Conservation (phyloP, 139 green algal species). For the Micractinium sp. region DNA sequence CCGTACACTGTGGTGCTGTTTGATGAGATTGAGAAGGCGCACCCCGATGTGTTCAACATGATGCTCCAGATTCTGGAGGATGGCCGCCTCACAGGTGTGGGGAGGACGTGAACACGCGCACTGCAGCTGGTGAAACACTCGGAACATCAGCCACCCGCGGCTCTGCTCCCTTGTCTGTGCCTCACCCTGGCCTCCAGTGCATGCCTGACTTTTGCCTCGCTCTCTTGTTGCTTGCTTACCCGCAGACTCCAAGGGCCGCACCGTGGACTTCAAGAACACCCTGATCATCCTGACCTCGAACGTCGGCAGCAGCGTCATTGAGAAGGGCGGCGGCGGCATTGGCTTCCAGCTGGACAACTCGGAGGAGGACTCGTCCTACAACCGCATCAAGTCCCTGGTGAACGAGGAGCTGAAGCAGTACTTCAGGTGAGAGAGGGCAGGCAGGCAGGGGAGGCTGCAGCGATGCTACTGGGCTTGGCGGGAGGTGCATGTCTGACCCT, state of each 20-base stretch:
- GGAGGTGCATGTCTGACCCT: too few relatives aligned
- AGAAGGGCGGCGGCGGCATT: constrained; percentile 91
- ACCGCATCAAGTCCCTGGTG: constrained; percentile 97
- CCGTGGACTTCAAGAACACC: constrained; percentile 99
- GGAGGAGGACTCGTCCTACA: constrained; percentile 59
- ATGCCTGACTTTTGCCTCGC: background rate
- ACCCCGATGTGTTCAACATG: constrained; percentile 99
- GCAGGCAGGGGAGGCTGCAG: too few relatives aligned
- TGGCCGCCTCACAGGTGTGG: constrained; percentile 25
- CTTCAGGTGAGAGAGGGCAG: constrained; percentile 76
- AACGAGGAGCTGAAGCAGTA: constrained; percentile 99
- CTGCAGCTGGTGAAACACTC: background rate
- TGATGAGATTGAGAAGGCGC: constrained; percentile 99
- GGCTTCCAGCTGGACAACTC: constrained; percentile 74
- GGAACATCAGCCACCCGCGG: background rate
- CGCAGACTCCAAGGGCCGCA: constrained; percentile 92
- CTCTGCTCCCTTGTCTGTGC: background rate
- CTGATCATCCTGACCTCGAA: constrained; percentile 99
- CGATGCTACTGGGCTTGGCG: too few relatives aligned
- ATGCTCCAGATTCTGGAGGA: constrained; percentile 88
- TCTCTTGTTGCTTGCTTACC: constrained; percentile 33
- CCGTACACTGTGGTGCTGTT: constrained; percentile 99
- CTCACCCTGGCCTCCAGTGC: background rate
- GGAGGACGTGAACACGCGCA: background rate
- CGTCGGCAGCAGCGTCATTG: constrained; percentile 94